Evolutionary conservation across 768 basidiomycete genomes (phyloP).

Genomic region (Psilocybe sp.): DNA sequence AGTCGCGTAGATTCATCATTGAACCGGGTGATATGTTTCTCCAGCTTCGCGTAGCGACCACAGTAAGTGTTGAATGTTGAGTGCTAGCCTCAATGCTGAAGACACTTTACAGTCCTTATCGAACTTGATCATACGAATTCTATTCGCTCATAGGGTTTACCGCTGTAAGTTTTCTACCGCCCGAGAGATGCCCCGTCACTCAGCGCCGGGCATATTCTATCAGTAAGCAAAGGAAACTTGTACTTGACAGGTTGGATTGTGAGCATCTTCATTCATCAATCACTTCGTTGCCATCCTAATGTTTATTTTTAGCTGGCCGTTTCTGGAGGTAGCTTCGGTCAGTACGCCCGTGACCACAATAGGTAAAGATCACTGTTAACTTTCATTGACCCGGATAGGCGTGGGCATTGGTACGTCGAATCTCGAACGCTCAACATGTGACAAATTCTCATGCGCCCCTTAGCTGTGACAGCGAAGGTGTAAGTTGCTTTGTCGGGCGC

Average conservation of each 20-base stretch:
- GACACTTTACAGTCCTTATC: constrained; percentile 36
- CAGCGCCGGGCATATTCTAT: not conserved
- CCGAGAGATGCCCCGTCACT: not conserved
- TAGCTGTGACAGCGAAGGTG: constrained; percentile 55
- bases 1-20: not conserved
- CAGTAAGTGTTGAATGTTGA: constrained; percentile 33
- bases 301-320: constrained; percentile 23
- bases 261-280: constrained; percentile 18
- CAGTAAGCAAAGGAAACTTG: constrained; percentile 46
- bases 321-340: constrained; percentile 47
- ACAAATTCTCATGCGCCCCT: not conserved
- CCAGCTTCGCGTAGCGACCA: constrained; percentile 53
- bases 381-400: constrained; percentile 18
- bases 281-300: not conserved
- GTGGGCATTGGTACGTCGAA: constrained; percentile 29
- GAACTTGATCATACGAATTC: constrained; percentile 47
- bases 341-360: constrained; percentile 8
- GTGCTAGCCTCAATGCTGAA: not conserved
- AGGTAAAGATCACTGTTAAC: not conserved
- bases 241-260: constrained; percentile 45
- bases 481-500: constrained; percentile 21
- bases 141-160: constrained; percentile 52
- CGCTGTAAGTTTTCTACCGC: constrained; percentile 31
- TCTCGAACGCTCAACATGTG: not conserved
- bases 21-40: not conserved